Conservation (phyloP, 768 basidiomycete genomes). For the Tremella fuciformis region DNA sequence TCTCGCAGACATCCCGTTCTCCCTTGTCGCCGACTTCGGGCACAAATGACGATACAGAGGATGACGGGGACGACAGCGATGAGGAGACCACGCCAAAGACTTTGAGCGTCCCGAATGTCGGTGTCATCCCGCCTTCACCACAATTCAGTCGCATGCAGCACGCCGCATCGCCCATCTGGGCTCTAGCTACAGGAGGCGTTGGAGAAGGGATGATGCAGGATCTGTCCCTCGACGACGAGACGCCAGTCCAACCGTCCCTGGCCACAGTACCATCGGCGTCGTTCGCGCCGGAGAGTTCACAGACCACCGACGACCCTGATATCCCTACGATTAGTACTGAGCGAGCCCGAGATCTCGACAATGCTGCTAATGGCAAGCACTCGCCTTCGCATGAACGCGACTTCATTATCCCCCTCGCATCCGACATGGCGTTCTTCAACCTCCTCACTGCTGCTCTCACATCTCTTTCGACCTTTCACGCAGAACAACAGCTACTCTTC, state of each 20-base stretch:
- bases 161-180: constrained; percentile 47
- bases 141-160: constrained; percentile 26
- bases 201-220: constrained; percentile 28
- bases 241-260: background rate
- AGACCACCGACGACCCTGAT: background rate
- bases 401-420: constrained; percentile 72
- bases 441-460: constrained; percentile 62
- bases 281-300: background rate
- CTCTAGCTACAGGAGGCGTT: constrained; percentile 37
- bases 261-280: background rate
- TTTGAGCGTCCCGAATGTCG: background rate
- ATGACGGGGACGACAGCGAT: constrained; percentile 24
- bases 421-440: constrained; percentile 76
- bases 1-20: constrained; percentile 3
- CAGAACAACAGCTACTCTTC: constrained; percentile 58
- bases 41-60: constrained; percentile 14
- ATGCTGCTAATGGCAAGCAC: constrained; percentile 5
- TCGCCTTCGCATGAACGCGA: constrained; percentile 53
- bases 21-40: constrained; percentile 6
- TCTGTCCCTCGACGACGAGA: constrained; percentile 25
- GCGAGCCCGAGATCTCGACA: constrained; percentile 4
- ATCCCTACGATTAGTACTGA: background rate
- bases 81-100: constrained; percentile 13
- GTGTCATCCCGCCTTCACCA: constrained; percentile 36
- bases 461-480: constrained; percentile 57